A percentile compares a stretch with the other conserved stretches of the same genome.
Conservation (phyloP, 1,284 basidiomycete species). For the Caloboletus firmus region DNA sequence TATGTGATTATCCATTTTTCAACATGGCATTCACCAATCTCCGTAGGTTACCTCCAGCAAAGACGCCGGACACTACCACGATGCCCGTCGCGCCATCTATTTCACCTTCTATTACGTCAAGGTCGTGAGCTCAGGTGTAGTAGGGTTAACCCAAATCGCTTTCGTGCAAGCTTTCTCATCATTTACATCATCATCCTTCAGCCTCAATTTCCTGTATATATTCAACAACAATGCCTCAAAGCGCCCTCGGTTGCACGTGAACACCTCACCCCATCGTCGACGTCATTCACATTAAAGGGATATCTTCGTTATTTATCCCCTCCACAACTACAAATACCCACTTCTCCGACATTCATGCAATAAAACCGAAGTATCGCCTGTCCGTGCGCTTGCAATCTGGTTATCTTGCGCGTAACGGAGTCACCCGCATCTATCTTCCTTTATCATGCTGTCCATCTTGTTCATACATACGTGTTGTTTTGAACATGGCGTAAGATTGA, state of each 20-base stretch:
- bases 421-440: too few species aligned
- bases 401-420: neutral
- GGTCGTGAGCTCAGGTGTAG: conserved; percentile 9
- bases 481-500: neutral
- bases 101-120: conserved; percentile 17
- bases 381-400: neutral
- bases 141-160: neutral
- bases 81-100: conserved; percentile 10
- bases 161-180: neutral
- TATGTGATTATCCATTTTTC: neutral
- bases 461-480: neutral
- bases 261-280: neutral
- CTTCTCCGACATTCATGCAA: neutral
- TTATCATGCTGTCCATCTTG: neutral
- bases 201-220: neutral
- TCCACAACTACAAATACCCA: neutral
- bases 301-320: neutral
- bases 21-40: conserved; percentile 6
- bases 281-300: neutral
- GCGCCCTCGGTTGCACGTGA: neutral
- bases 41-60: conserved; percentile 13
- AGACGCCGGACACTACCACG: conserved; percentile 8
- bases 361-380: neutral
- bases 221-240: neutral
- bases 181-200: neutral